These are phyloP conservation scores for Cryptosporidium viatorum DNA, from an alignment of 169 alveolate species.

Conservation along the genomic window DNA sequence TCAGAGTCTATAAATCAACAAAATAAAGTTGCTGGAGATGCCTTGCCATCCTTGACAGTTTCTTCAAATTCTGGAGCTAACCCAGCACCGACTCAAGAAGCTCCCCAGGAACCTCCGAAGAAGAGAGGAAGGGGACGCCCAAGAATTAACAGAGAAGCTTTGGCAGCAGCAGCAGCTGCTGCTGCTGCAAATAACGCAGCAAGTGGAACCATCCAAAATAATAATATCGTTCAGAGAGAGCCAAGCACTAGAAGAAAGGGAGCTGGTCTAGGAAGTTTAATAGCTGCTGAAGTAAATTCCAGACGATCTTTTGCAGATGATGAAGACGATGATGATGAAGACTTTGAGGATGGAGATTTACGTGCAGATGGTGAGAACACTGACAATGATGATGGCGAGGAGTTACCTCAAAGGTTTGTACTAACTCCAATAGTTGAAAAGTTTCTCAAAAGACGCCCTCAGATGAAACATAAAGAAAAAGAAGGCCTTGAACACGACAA, in stretches of 20 bases:
- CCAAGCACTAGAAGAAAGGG: conserved; percentile 69
- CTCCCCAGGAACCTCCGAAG: conserved; percentile 53
- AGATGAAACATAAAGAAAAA: conserved; percentile 43
- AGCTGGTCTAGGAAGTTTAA: conserved; percentile 58
- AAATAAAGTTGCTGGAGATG: background rate
- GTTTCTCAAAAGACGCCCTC: conserved; percentile 72
- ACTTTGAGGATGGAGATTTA: conserved; percentile 9
- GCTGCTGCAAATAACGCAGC: conserved; percentile 10
- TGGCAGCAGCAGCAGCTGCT: conserved; percentile 50
- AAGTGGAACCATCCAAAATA: background rate
- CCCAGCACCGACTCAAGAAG: background rate
- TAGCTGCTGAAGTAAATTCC: conserved; percentile 66
- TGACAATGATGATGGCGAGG: conserved; percentile 47
- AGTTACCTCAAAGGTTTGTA: conserved; percentile 46
- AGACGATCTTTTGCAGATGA: conserved; percentile 30
- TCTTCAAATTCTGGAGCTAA: background rate
- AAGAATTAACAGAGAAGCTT: conserved; percentile 69
- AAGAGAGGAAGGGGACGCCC: conserved; percentile 72
- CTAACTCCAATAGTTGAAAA: conserved; percentile 68
- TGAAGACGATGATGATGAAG: conserved; percentile 48
- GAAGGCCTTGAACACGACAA: conserved; percentile 5
- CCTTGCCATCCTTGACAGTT: background rate
- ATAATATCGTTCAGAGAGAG: conserved; percentile 21
- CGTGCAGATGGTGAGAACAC: conserved; percentile 47
- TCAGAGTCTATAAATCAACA: background rate